Percentiles rank a stretch among this genome's conserved stretches.
Evolutionary conservation across 257 asterid genomes (phyloP).

Genomic region (Plantago major): DNA sequence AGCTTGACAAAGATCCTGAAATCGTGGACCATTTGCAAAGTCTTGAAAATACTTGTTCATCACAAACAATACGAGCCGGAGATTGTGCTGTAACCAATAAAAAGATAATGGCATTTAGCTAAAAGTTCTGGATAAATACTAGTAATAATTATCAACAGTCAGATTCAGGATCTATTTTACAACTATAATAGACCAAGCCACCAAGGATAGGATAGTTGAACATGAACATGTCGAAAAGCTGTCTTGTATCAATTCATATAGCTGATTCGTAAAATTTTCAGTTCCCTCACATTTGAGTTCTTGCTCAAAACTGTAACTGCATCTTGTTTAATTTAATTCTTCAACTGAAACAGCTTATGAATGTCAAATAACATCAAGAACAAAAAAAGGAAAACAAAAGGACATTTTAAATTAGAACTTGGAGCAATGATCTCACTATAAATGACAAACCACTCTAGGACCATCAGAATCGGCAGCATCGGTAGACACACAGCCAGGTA

Average conservation of each 20-base stretch:
- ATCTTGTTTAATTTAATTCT: slow-evolving; percentile 9
- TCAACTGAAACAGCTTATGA: no score
- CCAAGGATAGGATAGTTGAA: background rate
- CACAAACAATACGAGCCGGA: slow-evolving; percentile 83
- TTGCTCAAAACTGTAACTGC: slow-evolving; percentile 4
- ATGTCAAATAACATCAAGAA: no score
- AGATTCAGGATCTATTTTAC: background rate
- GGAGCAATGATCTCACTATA: background rate
- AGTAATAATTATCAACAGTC: background rate
- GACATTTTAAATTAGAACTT: background rate
- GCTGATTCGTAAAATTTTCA: background rate
- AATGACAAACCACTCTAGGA: background rate
- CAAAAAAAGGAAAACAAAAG: no score
- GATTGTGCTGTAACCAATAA: slow-evolving; percentile 74
- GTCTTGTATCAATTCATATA: background rate
- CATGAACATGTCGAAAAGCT: background rate
- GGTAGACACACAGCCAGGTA: background rate
- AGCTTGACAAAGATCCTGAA: slow-evolving; percentile 90
- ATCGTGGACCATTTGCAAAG: slow-evolving; percentile 61
- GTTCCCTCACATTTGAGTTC: background rate
- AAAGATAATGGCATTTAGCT: slow-evolving; percentile 19
- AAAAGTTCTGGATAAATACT: background rate
- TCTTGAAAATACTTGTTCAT: slow-evolving; percentile 92
- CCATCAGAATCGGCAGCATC: background rate
- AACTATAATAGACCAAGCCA: background rate